Conservation (phyloP, 371 early-diverging fungal species). For the Haplosporangium sp. region DNA sequence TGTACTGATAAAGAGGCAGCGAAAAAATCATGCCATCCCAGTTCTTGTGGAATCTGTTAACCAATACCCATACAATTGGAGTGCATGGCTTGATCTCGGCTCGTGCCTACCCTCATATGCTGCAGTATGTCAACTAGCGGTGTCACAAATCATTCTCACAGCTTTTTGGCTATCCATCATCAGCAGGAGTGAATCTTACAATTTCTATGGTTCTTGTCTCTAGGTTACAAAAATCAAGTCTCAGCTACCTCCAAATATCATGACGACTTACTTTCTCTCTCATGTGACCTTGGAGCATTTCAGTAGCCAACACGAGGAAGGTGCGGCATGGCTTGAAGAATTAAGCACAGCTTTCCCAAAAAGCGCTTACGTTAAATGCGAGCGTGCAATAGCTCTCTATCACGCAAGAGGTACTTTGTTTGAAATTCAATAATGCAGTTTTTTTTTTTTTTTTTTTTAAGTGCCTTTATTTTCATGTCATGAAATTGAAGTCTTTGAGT, state of each 20-base stretch:
- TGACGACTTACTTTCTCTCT: conserved; percentile 37
- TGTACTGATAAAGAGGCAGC: conserved; percentile 61
- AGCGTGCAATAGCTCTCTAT: conserved; percentile 63
- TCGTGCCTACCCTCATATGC: conserved; percentile 63
- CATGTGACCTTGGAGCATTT: conserved; percentile 36
- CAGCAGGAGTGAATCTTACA: background rate
- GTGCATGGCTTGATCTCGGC: conserved; percentile 88
- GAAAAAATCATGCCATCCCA: conserved; percentile 64
- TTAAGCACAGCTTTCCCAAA: conserved; percentile 61
- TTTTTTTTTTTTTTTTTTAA: background rate
- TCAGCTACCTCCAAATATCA: conserved; percentile 40
- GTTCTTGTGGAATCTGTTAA: conserved; percentile 74
- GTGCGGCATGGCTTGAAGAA: conserved; percentile 25
- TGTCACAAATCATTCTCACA: conserved; percentile 8
- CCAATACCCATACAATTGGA: conserved; percentile 88
- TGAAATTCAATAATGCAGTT: too few species aligned
- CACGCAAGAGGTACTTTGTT: conserved; percentile 55
- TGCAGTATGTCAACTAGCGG: conserved; percentile 49
- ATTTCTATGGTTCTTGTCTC: background rate
- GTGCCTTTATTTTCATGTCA: too few species aligned
- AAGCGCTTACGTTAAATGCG: conserved; percentile 71
- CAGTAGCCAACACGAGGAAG: conserved; percentile 28
- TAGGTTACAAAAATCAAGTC: conserved; percentile 34
- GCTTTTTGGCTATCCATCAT: background rate
- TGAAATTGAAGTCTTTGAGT: too few species aligned